These are phyloP conservation scores for Penicillium ucsense DNA, from an alignment of 495 filamentous ascomycete genomes.

Conservation along the genomic window DNA sequence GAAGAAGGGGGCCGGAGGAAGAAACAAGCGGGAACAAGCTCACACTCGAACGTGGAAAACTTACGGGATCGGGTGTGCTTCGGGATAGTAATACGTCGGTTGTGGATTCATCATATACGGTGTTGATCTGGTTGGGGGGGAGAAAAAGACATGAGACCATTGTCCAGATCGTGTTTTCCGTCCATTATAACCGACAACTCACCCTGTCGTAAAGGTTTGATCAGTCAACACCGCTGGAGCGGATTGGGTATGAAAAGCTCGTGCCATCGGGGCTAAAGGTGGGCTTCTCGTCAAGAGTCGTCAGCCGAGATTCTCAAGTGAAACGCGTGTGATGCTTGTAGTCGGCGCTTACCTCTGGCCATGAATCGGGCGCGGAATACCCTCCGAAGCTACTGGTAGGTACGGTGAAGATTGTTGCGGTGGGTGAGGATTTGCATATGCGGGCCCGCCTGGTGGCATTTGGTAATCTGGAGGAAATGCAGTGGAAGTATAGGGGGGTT, in stretches of 20 bases:
- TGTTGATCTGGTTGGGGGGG: not conserved
- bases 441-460: conserved; percentile 1
- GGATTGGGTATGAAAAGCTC: conserved; percentile 9
- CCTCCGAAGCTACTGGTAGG: conserved; percentile 5
- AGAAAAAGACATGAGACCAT: not conserved
- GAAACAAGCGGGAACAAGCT: too few species aligned
- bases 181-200: conserved; percentile 3
- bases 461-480: conserved; percentile 11
- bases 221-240: conserved; percentile 4
- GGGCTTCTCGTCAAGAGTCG: conserved; percentile 2
- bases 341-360: conserved; percentile 9
- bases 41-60: not conserved
- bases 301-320: too few species aligned
- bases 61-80: conserved; percentile 14
- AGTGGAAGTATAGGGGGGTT: conserved; percentile 12
- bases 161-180: too few species aligned
- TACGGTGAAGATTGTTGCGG: conserved; percentile 8
- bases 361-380: conserved; percentile 7
- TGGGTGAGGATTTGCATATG: conserved; percentile 10
- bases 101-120: conserved; percentile 18
- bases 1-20: too few species aligned
- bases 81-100: conserved; percentile 14
- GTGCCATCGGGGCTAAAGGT: conserved; percentile 8
- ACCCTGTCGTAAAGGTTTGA: conserved; percentile 15
- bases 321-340: too few species aligned